A percentile compares a stretch with the other conserved stretches of the same genome.
These are phyloP conservation scores for Talaromyces amestolkiae DNA, from an alignment of 2,329 filamentous ascomycete genomes.

Conservation along the genomic window DNA sequence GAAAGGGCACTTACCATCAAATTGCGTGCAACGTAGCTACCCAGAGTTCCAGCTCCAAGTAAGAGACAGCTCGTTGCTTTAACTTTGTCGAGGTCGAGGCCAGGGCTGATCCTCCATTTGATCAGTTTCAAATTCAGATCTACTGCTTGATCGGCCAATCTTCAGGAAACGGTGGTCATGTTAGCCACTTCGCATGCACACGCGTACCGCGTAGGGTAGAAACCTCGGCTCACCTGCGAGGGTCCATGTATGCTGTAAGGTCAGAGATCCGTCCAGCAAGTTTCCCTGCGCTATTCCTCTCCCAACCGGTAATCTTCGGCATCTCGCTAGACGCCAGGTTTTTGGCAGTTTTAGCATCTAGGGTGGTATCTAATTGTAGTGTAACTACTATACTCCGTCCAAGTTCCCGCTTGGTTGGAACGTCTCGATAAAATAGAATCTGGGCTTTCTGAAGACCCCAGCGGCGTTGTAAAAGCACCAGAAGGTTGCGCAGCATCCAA, in stretches of 20 bases:
- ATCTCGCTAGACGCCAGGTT: constrained; percentile 43
- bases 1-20: constrained; percentile 56
- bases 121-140: constrained; percentile 97
- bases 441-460: constrained; percentile 76
- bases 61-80: constrained; percentile 87
- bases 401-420: constrained; percentile 71
- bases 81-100: constrained; percentile 80
- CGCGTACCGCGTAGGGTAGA: not conserved
- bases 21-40: constrained; percentile 88
- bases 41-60: constrained; percentile 87
- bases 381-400: constrained; percentile 76
- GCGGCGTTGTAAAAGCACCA: constrained; percentile 78
- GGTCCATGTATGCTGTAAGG: constrained; percentile 91
- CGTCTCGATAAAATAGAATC: constrained; percentile 86
- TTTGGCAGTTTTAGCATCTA: constrained; percentile 28
- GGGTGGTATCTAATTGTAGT: constrained; percentile 44
- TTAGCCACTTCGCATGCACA: not conserved
- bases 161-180: constrained; percentile 21
- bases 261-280: constrained; percentile 75
- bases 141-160: constrained; percentile 85
- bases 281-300: constrained; percentile 76
- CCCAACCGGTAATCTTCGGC: constrained; percentile 95
- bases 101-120: constrained; percentile 95
- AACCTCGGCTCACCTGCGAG: constrained; percentile 52
- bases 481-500: constrained; percentile 87